Base-by-base conservation (phyloP, 2,329 filamentous ascomycete species). In the Cryphonectria japonica region DNA sequence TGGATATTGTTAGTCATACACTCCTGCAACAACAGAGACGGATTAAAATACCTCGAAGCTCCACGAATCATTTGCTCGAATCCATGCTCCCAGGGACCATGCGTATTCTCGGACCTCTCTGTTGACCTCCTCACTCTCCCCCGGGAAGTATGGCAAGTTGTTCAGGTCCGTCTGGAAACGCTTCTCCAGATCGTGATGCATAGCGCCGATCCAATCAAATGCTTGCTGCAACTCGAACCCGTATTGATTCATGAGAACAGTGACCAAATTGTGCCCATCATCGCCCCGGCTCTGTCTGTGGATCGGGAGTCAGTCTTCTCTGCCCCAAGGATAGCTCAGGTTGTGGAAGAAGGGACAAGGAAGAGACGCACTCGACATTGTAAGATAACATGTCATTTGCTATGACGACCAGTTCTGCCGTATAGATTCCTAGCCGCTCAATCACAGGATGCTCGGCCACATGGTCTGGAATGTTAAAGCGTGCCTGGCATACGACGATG, bases 381-480 rank as follows among this genome's bases (percentile, higher is more conserved):
- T 57, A 57, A 3, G 52, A 57, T 19, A 29, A 32, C n/a, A 57
- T 29, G 29, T 57, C 52, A 13, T 57, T 57, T 29, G 26, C 13
- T 57, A 57, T 57, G 52, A 16, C 11, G 26, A 57, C 26, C 52
- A 57, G 52, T 29, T 57, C 52, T 32, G 26, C n/a, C 13, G 52
- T 57, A 26, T 57, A 32, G 26, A 16, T 16, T 14, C 16, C 52
- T 13, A 57, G 52, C 26, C 52, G 52, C 52, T 32, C 3, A 32
- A 57, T 9, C 2, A 57, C 26, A 32, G 52, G 52, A 16, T 57
- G 26, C 26, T 57, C 52, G n/a, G 7, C 6, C 5, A 77, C 72
- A 1, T 74, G 67, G 13, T 76, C 73, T 0, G 77, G 74, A 8
- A 78, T 73, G 29, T 75, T 67, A 60, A 77, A 60, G 16, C 73